Evolutionary conservation across 768 basidiomycete genomes (phyloP).

Genomic region (Candolleomyces efflorescens): DNA sequence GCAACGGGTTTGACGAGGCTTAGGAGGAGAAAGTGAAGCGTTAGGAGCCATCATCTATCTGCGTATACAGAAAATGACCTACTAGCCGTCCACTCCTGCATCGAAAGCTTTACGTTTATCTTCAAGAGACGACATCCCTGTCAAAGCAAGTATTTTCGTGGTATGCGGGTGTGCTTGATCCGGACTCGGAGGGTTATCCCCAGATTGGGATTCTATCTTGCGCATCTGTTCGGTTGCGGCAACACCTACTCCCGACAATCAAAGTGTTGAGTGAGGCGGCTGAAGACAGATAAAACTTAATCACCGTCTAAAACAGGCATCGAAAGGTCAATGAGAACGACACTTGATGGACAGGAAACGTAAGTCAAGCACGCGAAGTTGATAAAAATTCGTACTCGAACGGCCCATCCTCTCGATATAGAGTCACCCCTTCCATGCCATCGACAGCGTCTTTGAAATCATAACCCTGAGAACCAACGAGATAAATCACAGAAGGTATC

Average conservation of each 20-base stretch:
- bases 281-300: slow-evolving; percentile 8
- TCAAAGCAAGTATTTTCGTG: slow-evolving; percentile 78
- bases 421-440: slow-evolving; percentile 77
- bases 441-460: slow-evolving; percentile 77
- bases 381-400: slow-evolving; percentile 69
- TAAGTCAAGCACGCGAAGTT: not conserved
- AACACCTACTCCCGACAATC: slow-evolving; percentile 45
- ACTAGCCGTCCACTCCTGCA: slow-evolving; percentile 96
- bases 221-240: slow-evolving; percentile 84
- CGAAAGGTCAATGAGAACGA: slow-evolving; percentile 83
- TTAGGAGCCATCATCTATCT: slow-evolving; percentile 1
- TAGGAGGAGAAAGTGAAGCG: slow-evolving; percentile 26
- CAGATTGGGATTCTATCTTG: slow-evolving; percentile 48
- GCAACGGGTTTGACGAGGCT: slow-evolving; percentile 91
- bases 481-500: not conserved
- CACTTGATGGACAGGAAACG: slow-evolving; percentile 36
- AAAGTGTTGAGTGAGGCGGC: not conserved
- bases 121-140: slow-evolving; percentile 90
- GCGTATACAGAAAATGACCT: slow-evolving; percentile 29
- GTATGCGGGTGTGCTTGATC: slow-evolving; percentile 23
- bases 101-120: slow-evolving; percentile 90
- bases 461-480: slow-evolving; percentile 45
- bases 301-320: slow-evolving; percentile 92
- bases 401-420: slow-evolving; percentile 66
- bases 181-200: not conserved